Base-by-base conservation (phyloP, 1,284 basidiomycete genomes). In the Ganoderma leucocontextum region DNA sequence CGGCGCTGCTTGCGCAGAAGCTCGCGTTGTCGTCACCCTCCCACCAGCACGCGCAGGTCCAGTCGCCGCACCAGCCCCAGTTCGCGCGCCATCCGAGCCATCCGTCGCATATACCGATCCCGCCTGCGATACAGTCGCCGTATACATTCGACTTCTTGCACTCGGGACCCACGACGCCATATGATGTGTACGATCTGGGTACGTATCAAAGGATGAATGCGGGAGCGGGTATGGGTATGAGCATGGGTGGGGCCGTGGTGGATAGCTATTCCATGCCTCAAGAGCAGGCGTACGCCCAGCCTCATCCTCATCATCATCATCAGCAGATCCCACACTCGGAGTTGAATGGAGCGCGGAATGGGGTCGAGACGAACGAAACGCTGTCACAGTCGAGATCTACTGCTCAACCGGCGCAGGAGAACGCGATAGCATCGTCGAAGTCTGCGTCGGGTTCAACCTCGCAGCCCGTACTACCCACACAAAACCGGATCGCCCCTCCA, bases 141-240 rank as follows among this genome's bases (percentile, higher is more conserved):
- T 77, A 78, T 62, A 72, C 74, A 29, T 77, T 80, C 65, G 78
- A 79, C 65, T 80, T 79, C 66, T 75, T 82, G 44, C 72, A 76
- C 12, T 83, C 84, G 33, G 79, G 77, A 4, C 81, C 82, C 19
- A 78, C 75, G 47, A 81, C 83, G 44, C 83, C 83, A 29, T 84
- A 81, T 73, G 83, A 85, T 39, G 68, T 80, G 63, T 82, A 81
- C 68, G 77, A 76, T 9, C 60, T 72, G 22, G 60, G 64, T 17
- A 70, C 71, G 60, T 72, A 72, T 44, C 71, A 72, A 63, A 62
- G 69, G 4, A 66, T 72, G 66, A 70, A 39, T 39, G 70, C 78
- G 33, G 72, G 74, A n/a, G 62, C 49, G 59, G 39, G 41, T 22
- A 47, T 42, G 47, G 66, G 60, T 25, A 33, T 33, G 35, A 62